phyloP scores from a whole-genome alignment of 2,329 filamentous ascomycete species.

The Zymoseptoria crescenta region DNA sequence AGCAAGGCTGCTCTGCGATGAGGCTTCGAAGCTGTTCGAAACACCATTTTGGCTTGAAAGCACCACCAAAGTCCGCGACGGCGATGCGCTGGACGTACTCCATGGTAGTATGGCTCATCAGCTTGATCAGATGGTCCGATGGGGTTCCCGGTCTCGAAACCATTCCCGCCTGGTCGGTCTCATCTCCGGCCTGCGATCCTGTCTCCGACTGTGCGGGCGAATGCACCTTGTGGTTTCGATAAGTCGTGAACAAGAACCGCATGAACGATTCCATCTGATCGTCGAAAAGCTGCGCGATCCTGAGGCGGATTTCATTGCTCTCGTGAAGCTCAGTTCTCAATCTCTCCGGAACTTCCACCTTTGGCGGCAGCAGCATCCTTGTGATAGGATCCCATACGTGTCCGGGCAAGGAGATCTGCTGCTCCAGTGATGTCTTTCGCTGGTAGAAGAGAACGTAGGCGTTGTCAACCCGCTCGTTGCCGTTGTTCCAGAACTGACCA shows the following conservation, averaged over 20 bases:
- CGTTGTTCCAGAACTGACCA: slow-evolving; percentile 49
- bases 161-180: neutral
- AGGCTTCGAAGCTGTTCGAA: slow-evolving; percentile 4
- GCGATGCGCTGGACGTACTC: slow-evolving; percentile 12
- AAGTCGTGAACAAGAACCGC: slow-evolving; percentile 13
- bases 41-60: slow-evolving; percentile 7
- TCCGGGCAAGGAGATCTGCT: slow-evolving; percentile 7
- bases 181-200: neutral
- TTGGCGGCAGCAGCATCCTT: slow-evolving; percentile 10
- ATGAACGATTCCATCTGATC: slow-evolving; percentile 15
- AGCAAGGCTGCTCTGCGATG: slow-evolving; percentile 2
- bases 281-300: slow-evolving; percentile 20
- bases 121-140: slow-evolving; percentile 1
- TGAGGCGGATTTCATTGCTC: slow-evolving; percentile 12
- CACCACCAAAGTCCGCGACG: slow-evolving; percentile 5
- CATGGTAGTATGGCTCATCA: slow-evolving; percentile 3
- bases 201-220: slow-evolving; percentile 1
- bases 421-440: slow-evolving; percentile 25
- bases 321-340: slow-evolving; percentile 7
- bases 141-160: neutral
- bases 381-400: slow-evolving; percentile 5
- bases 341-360: slow-evolving; percentile 6
- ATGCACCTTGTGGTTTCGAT: neutral
- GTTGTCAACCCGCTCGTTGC: slow-evolving; percentile 48
- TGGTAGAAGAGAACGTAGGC: slow-evolving; percentile 99